Evolutionary conservation across 2,329 filamentous ascomycete species (phyloP).

Genomic region (Fusarium subglutinans): DNA sequence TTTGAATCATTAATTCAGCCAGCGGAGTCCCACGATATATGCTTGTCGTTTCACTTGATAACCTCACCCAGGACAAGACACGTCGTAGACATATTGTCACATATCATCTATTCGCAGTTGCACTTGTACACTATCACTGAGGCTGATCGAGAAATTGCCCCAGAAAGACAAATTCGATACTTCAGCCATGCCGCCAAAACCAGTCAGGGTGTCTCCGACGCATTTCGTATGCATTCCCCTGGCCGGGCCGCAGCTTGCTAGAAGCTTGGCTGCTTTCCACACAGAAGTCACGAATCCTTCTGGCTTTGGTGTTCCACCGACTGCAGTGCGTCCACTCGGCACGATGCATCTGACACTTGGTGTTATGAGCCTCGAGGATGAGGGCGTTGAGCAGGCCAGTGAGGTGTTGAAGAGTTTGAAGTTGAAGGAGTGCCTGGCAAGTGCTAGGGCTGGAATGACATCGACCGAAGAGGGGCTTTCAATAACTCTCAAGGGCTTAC

Average conservation of each 20-base stretch:
- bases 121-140: background rate
- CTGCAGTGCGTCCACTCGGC: slow-evolving; percentile 78
- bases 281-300: slow-evolving; percentile 61
- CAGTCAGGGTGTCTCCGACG: slow-evolving; percentile 61
- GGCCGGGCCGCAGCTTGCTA: slow-evolving; percentile 71
- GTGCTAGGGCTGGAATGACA: slow-evolving; percentile 25
- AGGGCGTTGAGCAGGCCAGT: slow-evolving; percentile 56
- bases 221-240: slow-evolving; percentile 84
- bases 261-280: slow-evolving; percentile 68
- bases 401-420: slow-evolving; percentile 51
- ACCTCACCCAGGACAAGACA: background rate
- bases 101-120: background rate
- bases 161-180: background rate
- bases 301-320: slow-evolving; percentile 64
- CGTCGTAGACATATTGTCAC: background rate
- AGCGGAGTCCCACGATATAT: background rate
- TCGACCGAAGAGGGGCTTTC: slow-evolving; percentile 40
- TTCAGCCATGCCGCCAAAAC: slow-evolving; percentile 44
- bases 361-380: slow-evolving; percentile 76
- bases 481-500: slow-evolving; percentile 64
- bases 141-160: background rate
- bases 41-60: background rate
- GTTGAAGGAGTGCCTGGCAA: slow-evolving; percentile 52
- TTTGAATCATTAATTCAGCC: background rate
- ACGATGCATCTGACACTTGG: slow-evolving; percentile 89